Conservation (phyloP, 352 stramenopile species). For the Globisporangium radiosum region DNA sequence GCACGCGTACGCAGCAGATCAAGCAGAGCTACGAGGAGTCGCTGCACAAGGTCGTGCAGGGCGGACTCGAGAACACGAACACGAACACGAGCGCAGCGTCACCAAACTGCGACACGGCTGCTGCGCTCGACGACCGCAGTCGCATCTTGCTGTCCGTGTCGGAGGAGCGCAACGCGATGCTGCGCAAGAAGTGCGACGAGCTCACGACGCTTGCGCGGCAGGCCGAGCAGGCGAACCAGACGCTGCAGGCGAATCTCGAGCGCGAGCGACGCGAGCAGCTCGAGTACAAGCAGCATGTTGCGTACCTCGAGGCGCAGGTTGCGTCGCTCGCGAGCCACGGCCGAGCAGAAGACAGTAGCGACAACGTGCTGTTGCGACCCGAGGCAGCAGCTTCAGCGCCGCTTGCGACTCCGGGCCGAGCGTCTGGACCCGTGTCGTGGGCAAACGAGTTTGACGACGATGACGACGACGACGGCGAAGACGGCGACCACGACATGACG, state of each 20-base stretch:
- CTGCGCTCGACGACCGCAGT: constrained; percentile 40
- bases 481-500: constrained; percentile 28
- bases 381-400: neutral
- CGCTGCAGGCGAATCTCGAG: constrained; percentile 36
- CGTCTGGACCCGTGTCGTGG: constrained; percentile 43
- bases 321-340: constrained; percentile 22
- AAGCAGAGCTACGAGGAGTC: constrained; percentile 83
- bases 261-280: constrained; percentile 5
- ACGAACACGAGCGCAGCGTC: neutral
- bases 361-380: no score
- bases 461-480: constrained; percentile 61
- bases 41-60: constrained; percentile 63
- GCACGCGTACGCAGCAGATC: constrained; percentile 66
- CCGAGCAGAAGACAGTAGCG: neutral
- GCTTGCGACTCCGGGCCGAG: constrained; percentile 7
- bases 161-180: constrained; percentile 63
- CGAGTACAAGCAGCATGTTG: constrained; percentile 47
- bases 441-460: constrained; percentile 66
- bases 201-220: constrained; percentile 37
- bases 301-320: constrained; percentile 59
- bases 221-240: constrained; percentile 42
- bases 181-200: constrained; percentile 75
- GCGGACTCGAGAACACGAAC: constrained; percentile 22
- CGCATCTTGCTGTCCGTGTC: constrained; percentile 69
- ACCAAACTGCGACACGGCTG: neutral